These are phyloP conservation scores for Medicago arabica DNA, from an alignment of 306 rosid genomes.

Conservation along the genomic window DNA sequence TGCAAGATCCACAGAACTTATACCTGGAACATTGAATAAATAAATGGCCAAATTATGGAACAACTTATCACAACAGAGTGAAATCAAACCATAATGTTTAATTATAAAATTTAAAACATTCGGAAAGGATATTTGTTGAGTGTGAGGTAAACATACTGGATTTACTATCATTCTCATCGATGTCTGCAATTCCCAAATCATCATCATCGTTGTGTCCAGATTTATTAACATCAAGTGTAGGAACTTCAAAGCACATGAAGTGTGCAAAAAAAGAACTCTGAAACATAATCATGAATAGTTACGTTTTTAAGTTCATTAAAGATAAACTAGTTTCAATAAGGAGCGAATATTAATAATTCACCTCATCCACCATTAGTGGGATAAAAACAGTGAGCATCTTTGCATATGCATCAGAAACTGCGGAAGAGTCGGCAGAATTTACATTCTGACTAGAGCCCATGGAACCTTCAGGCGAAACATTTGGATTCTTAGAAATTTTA, in stretches of 20 bases:
- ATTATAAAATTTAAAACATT: background rate
- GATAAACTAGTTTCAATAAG: constrained; percentile 2
- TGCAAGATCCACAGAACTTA: constrained; percentile 68
- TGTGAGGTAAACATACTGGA: constrained; percentile 48
- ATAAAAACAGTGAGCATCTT: constrained; percentile 87
- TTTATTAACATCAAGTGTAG: constrained; percentile 67
- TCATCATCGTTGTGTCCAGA: constrained; percentile 55
- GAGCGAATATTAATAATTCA: constrained; percentile 43
- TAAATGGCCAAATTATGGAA: constrained; percentile 35
- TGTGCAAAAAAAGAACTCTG: constrained; percentile 94
- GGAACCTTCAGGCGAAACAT: constrained; percentile 55
- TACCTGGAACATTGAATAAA: constrained; percentile 53
- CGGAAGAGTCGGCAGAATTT: constrained; percentile 71
- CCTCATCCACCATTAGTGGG: constrained; percentile 99
- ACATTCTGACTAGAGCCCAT: constrained; percentile 75
- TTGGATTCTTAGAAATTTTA: constrained; percentile 69
- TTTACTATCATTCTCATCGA: constrained; percentile 72
- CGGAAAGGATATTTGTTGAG: constrained; percentile 6
- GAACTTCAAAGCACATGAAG: constrained; percentile 94
- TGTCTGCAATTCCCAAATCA: constrained; percentile 86
- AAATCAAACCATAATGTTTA: constrained; percentile 11
- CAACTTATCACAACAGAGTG: constrained; percentile 39
- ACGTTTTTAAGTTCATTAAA: constrained; percentile 26
- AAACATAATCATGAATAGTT: constrained; percentile 44
- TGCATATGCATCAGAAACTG: constrained; percentile 91